phyloP scores from a whole-genome alignment of 129 eudicot species.

The Sambucus nigra region DNA sequence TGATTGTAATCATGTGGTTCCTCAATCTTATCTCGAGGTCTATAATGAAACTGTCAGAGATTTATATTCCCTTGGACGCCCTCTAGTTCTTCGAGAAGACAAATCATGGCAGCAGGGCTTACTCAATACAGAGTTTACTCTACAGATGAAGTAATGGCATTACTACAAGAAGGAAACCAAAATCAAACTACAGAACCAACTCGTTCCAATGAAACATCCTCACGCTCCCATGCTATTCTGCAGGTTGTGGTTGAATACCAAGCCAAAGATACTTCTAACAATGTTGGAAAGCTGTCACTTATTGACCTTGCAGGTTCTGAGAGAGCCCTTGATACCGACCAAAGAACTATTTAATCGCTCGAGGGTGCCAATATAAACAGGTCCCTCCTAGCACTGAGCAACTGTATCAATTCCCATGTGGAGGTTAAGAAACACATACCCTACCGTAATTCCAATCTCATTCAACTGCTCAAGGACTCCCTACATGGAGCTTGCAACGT shows the following conservation, averaged over 20 bases:
- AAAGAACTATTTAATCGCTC: constrained; percentile 73
- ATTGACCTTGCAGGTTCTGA: constrained; percentile 88
- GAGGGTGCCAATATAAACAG: constrained; percentile 81
- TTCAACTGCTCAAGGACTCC: too few species aligned
- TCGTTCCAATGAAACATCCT: too few species aligned
- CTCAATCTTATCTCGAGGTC: too few species aligned
- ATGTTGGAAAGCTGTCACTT: too few species aligned
- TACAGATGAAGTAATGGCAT: constrained; percentile 79
- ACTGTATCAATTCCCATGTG: constrained; percentile 81
- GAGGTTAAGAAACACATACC: constrained; percentile 83
- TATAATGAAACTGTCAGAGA: too few species aligned
- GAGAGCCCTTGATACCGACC: constrained; percentile 78
- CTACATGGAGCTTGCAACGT: constrained; percentile 77
- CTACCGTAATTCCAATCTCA: too few species aligned
- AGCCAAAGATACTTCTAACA: constrained; percentile 41
- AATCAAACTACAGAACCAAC: constrained; percentile 87
- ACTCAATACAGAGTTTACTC: too few species aligned
- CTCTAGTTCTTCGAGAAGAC: too few species aligned
- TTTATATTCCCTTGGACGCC: too few species aligned
- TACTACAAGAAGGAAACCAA: constrained; percentile 75
- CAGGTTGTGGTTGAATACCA: too few species aligned
- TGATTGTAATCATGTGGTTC: constrained; percentile 70
- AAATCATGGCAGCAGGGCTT: constrained; percentile 81
- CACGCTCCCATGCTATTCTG: too few species aligned
- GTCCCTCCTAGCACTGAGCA: constrained; percentile 75